Percentiles rank a stretch among this genome's conserved stretches.
phyloP scores from a whole-genome alignment of 805 yeast genomes.

The Saccharomycopsis sp. region DNA sequence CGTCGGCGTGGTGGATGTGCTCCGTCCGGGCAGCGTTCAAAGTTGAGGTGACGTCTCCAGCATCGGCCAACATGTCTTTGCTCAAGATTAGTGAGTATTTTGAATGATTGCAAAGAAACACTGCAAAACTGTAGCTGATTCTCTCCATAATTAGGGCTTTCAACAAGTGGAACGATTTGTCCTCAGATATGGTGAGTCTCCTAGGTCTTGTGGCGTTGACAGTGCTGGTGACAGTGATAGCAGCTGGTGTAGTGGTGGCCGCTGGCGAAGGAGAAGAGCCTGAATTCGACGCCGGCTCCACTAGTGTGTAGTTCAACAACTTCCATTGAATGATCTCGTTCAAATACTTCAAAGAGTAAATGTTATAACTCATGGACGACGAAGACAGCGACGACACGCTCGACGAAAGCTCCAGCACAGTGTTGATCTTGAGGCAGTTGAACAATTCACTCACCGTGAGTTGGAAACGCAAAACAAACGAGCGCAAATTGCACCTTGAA shows the following conservation, averaged over 20 bases:
- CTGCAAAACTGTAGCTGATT: slow-evolving; percentile 42
- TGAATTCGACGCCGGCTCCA: slow-evolving; percentile 1
- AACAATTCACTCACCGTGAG: slow-evolving; percentile 66
- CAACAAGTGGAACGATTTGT: slow-evolving; percentile 31
- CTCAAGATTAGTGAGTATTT: slow-evolving; percentile 25
- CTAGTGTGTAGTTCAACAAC: slow-evolving; percentile 25
- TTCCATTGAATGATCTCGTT: slow-evolving; percentile 23
- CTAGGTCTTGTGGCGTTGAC: slow-evolving; percentile 23
- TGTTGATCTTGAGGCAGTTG: slow-evolving; percentile 33
- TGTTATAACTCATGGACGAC: slow-evolving; percentile 28
- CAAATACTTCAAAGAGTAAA: slow-evolving; percentile 38
- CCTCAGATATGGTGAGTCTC: slow-evolving; percentile 27
- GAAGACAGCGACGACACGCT: slow-evolving; percentile 23
- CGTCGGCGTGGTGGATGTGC: too few species aligned
- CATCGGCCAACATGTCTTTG: slow-evolving; percentile 1
- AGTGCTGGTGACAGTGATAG: not conserved
- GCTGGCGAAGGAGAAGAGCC: too few species aligned
- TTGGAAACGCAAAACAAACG: slow-evolving; percentile 62
- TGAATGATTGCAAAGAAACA: slow-evolving; percentile 32
- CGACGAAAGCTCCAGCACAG: slow-evolving; percentile 34
- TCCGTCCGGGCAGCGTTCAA: not conserved
- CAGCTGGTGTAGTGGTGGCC: not conserved
- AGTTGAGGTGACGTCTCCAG: slow-evolving; percentile 6
- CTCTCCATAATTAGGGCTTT: slow-evolving; percentile 45
- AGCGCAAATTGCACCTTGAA: slow-evolving; percentile 59